Conservation (phyloP, 208 protist genomes). For the Leptomonas pyrrhocoris region DNA sequence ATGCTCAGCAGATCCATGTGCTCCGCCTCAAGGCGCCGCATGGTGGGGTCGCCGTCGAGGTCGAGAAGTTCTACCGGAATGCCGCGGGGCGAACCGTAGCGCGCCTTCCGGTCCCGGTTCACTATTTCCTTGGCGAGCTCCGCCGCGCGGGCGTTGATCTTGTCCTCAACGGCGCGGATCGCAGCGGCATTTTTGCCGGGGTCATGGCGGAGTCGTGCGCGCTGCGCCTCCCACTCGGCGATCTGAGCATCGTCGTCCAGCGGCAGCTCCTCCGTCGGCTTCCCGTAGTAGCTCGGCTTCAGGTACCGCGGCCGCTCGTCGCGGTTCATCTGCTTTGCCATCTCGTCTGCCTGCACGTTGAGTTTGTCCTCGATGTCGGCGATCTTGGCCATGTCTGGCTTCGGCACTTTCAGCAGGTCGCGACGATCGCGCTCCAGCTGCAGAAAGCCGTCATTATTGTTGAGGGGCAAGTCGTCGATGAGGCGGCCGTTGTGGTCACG, state of each 20-base stretch:
- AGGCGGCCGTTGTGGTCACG: slow-evolving; percentile 44
- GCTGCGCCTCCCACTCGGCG: slow-evolving; percentile 47
- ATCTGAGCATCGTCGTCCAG: slow-evolving; percentile 52
- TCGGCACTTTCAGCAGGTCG: slow-evolving; percentile 35
- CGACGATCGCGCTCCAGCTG: slow-evolving; percentile 43
- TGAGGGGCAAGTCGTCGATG: slow-evolving; percentile 39
- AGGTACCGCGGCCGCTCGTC: slow-evolving; percentile 50
- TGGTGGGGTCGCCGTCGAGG: slow-evolving; percentile 46
- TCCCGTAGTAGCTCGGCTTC: slow-evolving; percentile 36
- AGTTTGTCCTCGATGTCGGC: slow-evolving; percentile 31
- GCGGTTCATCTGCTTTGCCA: slow-evolving; percentile 46
- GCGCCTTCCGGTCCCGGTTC: slow-evolving; percentile 25
- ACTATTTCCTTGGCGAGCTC: slow-evolving; percentile 41
- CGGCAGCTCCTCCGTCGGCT: slow-evolving; percentile 37
- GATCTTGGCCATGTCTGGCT: slow-evolving; percentile 27
- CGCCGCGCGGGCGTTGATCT: slow-evolving; percentile 44
- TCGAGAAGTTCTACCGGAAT: slow-evolving; percentile 59
- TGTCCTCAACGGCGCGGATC: slow-evolving; percentile 39
- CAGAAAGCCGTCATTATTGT: slow-evolving; percentile 53
- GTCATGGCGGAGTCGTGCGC: slow-evolving; percentile 45
- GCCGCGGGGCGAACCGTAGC: slow-evolving; percentile 52
- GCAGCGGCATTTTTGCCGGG: slow-evolving; percentile 33
- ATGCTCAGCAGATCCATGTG: slow-evolving; percentile 43
- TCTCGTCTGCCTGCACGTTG: slow-evolving; percentile 23
- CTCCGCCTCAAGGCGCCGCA: slow-evolving; percentile 50